Conservation (phyloP, 805 yeast species). For the Myxozyma nipponensis region DNA sequence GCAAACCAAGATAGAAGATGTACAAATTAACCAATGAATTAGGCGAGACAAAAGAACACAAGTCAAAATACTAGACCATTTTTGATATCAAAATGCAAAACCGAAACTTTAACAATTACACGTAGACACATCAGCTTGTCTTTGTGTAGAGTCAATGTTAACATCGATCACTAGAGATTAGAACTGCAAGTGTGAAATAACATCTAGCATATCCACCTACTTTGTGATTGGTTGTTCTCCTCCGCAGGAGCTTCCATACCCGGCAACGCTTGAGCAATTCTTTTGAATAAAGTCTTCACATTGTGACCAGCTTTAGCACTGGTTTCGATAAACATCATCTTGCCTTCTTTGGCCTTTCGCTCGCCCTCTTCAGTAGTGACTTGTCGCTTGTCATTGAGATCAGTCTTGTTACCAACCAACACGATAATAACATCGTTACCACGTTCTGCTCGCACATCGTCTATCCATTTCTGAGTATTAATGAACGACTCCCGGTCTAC, state of each 20-base stretch:
- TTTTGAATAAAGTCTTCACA: constrained; percentile 82
- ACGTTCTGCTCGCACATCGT: constrained; percentile 89
- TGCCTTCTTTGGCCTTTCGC: constrained; percentile 63
- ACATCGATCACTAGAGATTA: constrained; percentile 25
- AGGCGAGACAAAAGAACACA: constrained; percentile 1
- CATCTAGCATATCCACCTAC: constrained; percentile 4
- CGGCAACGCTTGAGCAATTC: constrained; percentile 86
- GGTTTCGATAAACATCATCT: constrained; percentile 84
- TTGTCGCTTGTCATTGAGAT: constrained; percentile 74
- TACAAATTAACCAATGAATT: background rate
- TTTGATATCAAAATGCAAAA: no score
- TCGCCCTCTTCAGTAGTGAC: constrained; percentile 90
- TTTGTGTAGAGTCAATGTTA: constrained; percentile 24
- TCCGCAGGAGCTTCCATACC: constrained; percentile 51
- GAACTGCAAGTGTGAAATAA: background rate
- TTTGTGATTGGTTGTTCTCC: constrained; percentile 22
- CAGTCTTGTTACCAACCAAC: constrained; percentile 90
- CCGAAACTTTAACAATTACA: constrained; percentile 21
- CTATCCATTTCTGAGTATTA: constrained; percentile 85
- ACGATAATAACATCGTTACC: constrained; percentile 86
- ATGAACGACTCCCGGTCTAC: constrained; percentile 63
- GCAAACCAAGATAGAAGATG: background rate
- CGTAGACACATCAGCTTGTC: constrained; percentile 12
- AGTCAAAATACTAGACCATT: background rate
- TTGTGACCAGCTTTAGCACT: constrained; percentile 94